A percentile compares a stretch with the other conserved stretches of the same genome.
These are phyloP conservation scores for Botryotinia convoluta DNA, from an alignment of 2,329 filamentous ascomycete species.

Conservation along the genomic window DNA sequence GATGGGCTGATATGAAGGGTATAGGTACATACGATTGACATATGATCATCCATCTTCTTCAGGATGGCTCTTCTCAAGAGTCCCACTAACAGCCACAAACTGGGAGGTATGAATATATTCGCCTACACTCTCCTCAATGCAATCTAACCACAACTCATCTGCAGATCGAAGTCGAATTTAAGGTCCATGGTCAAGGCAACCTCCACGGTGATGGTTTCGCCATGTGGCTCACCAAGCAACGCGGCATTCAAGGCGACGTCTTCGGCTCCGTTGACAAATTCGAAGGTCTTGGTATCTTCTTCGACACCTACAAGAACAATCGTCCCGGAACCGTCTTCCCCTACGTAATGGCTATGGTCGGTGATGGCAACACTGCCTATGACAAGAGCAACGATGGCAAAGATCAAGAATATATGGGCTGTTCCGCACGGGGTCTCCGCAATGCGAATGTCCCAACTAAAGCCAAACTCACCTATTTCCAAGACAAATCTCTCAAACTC, in stretches of 20 bases:
- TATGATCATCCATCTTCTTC: conserved; percentile 86
- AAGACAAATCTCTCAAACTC: conserved; percentile 86
- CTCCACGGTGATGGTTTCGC: conserved; percentile 96
- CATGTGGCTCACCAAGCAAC: conserved; percentile 96
- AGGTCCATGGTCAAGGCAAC: conserved; percentile 82
- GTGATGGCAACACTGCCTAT: conserved; percentile 84
- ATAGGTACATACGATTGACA: conserved; percentile 86
- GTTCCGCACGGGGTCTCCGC: conserved; percentile 88
- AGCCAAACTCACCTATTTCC: conserved; percentile 89
- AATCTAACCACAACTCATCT: conserved; percentile 9
- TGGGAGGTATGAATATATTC: conserved; percentile 65
- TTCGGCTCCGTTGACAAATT: conserved; percentile 88
- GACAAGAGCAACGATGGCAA: conserved; percentile 96
- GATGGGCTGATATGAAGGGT: conserved; percentile 31
- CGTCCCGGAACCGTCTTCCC: conserved; percentile 92
- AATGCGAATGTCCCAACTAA: conserved; percentile 78
- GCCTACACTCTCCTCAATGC: background rate
- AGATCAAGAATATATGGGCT: conserved; percentile 86
- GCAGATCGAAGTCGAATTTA: conserved; percentile 88
- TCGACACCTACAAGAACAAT: conserved; percentile 99
- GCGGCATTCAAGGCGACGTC: conserved; percentile 74
- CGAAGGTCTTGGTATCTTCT: conserved; percentile 85
- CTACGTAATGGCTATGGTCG: conserved; percentile 97
- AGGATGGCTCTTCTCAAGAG: conserved; percentile 91
- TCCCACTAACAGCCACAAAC: conserved; percentile 94